phyloP scores from a whole-genome alignment of 1,284 basidiomycete genomes.

The Pulchroboletus neoregius region DNA sequence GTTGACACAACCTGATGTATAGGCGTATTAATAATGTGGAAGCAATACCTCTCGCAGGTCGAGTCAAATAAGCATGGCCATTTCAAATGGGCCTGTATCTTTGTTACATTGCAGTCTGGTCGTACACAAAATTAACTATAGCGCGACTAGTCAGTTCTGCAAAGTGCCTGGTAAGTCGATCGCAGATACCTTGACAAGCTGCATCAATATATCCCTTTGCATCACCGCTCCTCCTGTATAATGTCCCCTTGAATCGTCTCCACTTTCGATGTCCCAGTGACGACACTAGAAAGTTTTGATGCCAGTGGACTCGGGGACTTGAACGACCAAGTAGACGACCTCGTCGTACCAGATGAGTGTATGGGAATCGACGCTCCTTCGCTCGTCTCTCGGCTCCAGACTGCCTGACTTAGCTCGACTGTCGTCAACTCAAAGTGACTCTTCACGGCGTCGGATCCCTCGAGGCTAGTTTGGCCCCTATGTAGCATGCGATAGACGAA shows the following conservation, averaged over 20 bases:
- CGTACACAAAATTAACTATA: no score
- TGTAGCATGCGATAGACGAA: neutral
- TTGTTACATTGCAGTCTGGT: no score
- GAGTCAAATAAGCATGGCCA: no score
- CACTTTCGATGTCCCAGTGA: neutral
- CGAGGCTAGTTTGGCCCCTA: no score
- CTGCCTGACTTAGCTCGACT: slow-evolving; percentile 8
- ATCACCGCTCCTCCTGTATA: neutral
- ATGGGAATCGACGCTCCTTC: neutral
- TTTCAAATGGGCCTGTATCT: no score
- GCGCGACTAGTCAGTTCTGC: neutral
- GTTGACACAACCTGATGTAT: no score
- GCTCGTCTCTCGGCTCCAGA: slow-evolving; percentile 5
- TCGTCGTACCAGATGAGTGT: neutral
- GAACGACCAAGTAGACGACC: slow-evolving; percentile 12
- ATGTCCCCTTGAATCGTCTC: neutral
- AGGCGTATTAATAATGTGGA: neutral
- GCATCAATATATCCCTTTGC: neutral
- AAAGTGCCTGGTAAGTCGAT: neutral
- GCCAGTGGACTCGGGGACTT: neutral
- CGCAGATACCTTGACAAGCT: neutral
- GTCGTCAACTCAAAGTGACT: slow-evolving; percentile 4
- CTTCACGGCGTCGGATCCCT: neutral
- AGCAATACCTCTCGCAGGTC: neutral
- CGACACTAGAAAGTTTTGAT: neutral